These are phyloP conservation scores for Agaricus bisporus DNA, from an alignment of 768 basidiomycete species.

Conservation along the genomic window DNA sequence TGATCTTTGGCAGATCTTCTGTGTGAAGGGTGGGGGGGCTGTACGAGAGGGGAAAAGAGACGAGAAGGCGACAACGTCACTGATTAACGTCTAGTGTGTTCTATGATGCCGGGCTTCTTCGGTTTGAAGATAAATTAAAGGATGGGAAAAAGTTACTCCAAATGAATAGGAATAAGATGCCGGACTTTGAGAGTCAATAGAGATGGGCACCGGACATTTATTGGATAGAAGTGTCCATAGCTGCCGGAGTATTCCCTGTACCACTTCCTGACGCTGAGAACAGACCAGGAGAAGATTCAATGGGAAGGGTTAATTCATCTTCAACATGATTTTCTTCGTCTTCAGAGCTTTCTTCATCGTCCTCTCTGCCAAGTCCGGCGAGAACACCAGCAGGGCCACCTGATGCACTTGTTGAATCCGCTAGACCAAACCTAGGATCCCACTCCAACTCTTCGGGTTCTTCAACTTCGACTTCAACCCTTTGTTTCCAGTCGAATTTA, in stretches of 20 bases:
- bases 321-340: conserved; percentile 24
- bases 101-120: not conserved
- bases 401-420: conserved; percentile 14
- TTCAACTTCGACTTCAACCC: conserved; percentile 74
- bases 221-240: not conserved
- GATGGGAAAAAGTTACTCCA: not conserved
- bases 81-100: too few species aligned
- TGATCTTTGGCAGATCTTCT: not conserved
- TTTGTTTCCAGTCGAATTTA: conserved; percentile 76
- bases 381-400: conserved; percentile 19
- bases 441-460: conserved; percentile 75
- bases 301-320: conserved; percentile 9
- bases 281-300: conserved; percentile 2
- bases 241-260: not conserved
- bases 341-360: conserved; percentile 21
- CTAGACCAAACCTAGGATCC: conserved; percentile 43
- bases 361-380: conserved; percentile 22
- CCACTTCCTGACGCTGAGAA: conserved; percentile 6
- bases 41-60: not conserved
- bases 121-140: not conserved
- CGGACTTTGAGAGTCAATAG: too few species aligned
- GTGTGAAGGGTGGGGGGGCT: not conserved
- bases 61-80: too few species aligned
- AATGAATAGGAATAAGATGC: too few species aligned
- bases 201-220: not conserved